Evolutionary conservation across 371 early-diverging fungal species (phyloP).

Genomic region (Chytridium lagenaria): DNA sequence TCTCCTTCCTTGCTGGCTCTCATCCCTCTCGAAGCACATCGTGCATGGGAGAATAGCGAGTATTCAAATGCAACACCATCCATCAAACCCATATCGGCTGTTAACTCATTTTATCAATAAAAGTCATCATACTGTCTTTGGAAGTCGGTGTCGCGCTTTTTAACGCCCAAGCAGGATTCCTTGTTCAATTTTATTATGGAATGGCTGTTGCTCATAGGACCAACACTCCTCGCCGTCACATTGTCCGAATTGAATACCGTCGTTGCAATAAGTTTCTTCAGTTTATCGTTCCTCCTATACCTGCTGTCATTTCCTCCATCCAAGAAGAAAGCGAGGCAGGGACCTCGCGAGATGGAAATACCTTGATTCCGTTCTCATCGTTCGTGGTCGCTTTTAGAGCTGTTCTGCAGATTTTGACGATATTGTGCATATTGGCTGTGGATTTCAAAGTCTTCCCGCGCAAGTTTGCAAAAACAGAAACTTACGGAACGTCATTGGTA

Average conservation of each 20-base stretch:
- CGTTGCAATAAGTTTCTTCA: background rate
- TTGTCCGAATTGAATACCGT: background rate
- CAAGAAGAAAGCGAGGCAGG: background rate
- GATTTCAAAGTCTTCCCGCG: slow-evolving; percentile 95
- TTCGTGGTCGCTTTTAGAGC: slow-evolving; percentile 72
- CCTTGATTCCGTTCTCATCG: no score
- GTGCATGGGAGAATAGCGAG: no score
- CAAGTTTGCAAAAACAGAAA: slow-evolving; percentile 90
- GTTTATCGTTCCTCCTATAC: background rate
- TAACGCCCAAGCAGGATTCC: no score
- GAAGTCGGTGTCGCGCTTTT: no score
- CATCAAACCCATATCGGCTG: no score
- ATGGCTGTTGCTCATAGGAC: background rate
- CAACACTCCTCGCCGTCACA: background rate
- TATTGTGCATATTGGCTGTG: slow-evolving; percentile 82
- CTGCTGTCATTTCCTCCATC: background rate
- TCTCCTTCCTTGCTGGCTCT: no score
- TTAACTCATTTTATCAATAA: no score
- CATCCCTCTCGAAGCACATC: no score
- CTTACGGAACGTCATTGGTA: slow-evolving; percentile 90
- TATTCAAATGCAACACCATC: no score
- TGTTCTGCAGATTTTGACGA: slow-evolving; percentile 68
- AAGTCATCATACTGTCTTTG: no score
- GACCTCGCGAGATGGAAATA: background rate
- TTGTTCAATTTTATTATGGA: background rate